Percentiles rank a stretch among this genome's conserved stretches.
Evolutionary conservation across 257 asterid species (phyloP).

Genomic region (Scutellaria baicalensis): DNA sequence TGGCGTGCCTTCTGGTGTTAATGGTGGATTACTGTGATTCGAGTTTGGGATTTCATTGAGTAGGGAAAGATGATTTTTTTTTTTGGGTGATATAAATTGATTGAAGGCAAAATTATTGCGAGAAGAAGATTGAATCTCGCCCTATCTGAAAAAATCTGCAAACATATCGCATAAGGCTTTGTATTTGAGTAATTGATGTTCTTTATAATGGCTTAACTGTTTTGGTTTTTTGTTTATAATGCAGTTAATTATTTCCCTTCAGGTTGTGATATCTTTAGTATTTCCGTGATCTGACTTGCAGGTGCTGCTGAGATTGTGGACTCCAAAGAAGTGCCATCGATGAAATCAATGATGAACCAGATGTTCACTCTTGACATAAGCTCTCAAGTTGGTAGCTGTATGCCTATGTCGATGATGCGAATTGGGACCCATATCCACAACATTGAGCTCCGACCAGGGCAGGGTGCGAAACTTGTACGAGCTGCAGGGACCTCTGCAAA

Average conservation of each 20-base stretch:
- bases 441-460: constrained; percentile 90
- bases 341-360: constrained; percentile 39
- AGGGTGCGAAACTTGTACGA: constrained; percentile 72
- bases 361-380: constrained; percentile 47
- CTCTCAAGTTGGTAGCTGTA: constrained; percentile 53
- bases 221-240: background rate
- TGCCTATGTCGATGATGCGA: constrained; percentile 60
- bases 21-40: background rate
- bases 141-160: background rate
- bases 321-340: constrained; percentile 17
- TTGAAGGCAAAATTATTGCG: background rate
- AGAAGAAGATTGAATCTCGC: constrained; percentile 1
- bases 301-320: constrained; percentile 25
- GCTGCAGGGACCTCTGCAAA: constrained; percentile 67
- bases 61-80: background rate
- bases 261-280: background rate
- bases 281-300: constrained; percentile 12
- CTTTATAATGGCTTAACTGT: background rate
- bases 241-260: background rate
- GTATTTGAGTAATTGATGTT: background rate
- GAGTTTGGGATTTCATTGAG: background rate
- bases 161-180: background rate
- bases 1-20: background rate
- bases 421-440: constrained; percentile 72
- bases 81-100: background rate